Evolutionary conservation across 2,329 filamentous ascomycete species (phyloP), one percentile per base, ranked within the genome.

Genomic region (Sarocladiaceae sp.): DNA sequence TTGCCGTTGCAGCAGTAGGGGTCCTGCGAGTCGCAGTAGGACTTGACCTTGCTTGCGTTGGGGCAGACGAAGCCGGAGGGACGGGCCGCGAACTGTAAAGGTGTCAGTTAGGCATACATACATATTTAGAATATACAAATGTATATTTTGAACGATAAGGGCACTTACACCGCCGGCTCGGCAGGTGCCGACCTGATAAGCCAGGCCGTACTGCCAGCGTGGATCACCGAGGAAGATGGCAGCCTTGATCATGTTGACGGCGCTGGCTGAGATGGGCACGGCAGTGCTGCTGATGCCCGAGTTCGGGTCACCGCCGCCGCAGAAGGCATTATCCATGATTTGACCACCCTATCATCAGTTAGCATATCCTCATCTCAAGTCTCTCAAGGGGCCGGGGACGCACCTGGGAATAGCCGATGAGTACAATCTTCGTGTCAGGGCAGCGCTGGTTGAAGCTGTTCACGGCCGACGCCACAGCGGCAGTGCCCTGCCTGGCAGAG

Each of bases 1-100:
- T 75, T 83, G 47, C 83, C 84, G 37, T 77, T 83, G 66, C 82
- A 87, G 74, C 84, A 87, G 68, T 83, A 86, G 0, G 82, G 82
- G 56, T 87, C 83, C 3, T 77, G 61, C 4, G 76, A 68, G 58
- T 87, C 83, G 64, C 84, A 87, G 72, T 86, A 87, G 4, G 79
- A 82, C 67, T 84, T 71, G 58, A 86, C 79, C 59, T 79, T 82
- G 62, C 57, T 61, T 7, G 66, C 62, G 55, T 66, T 73, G 10
- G 79, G 75, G 68, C 83, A 86, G 40, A 66, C 67, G 65, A 82
- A 86, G 23, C 80, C 80, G 4, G 70, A 60, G 0, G 80, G 75
- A 4, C 83, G 78, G 28, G 81, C 76, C 50, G 80, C 79, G 55
- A 87, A 86, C 81, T 86, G 47, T 40, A 10, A 28, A 8, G 8